A percentile compares a stretch with the other conserved stretches of the same genome.
phyloP scores from a whole-genome alignment of 768 basidiomycete genomes.

The Lanmaoa rubissima region DNA sequence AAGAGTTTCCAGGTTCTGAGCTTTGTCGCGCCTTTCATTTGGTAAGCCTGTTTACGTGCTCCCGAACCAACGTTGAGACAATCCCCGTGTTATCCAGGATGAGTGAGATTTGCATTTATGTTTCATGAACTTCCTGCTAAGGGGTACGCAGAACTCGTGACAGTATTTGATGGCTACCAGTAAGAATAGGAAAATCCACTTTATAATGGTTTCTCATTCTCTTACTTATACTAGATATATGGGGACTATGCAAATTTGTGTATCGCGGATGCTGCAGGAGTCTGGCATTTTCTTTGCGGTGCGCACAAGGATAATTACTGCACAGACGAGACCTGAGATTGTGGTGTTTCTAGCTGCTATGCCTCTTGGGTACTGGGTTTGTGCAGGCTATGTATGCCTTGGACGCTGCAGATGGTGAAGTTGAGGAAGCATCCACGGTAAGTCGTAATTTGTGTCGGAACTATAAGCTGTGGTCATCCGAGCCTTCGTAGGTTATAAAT shows the following conservation, averaged over 20 bases:
- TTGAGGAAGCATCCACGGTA: constrained; percentile 51
- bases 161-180: constrained; percentile 81
- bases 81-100: constrained; percentile 50
- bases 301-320: constrained; percentile 18
- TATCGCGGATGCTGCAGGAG: constrained; percentile 90
- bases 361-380: constrained; percentile 82
- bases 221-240: constrained; percentile 55
- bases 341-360: constrained; percentile 56
- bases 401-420: constrained; percentile 84
- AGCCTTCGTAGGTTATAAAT: constrained; percentile 55
- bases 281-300: constrained; percentile 92
- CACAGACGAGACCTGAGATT: neutral
- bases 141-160: constrained; percentile 58
- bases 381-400: constrained; percentile 84
- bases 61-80: neutral
- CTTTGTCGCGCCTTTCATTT: constrained; percentile 85
- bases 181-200: constrained; percentile 29
- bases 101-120: constrained; percentile 50
- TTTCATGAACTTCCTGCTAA: neutral
- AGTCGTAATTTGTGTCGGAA: constrained; percentile 17
- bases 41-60: constrained; percentile 45
- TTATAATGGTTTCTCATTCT: neutral
- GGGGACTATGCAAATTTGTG: constrained; percentile 92
- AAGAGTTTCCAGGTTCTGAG: constrained; percentile 87
- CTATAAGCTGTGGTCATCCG: neutral